Evolutionary conservation across 2,329 filamentous ascomycete species (phyloP), one percentile per base, ranked within the genome.

Genomic region (Paradendryphiella salina): DNA sequence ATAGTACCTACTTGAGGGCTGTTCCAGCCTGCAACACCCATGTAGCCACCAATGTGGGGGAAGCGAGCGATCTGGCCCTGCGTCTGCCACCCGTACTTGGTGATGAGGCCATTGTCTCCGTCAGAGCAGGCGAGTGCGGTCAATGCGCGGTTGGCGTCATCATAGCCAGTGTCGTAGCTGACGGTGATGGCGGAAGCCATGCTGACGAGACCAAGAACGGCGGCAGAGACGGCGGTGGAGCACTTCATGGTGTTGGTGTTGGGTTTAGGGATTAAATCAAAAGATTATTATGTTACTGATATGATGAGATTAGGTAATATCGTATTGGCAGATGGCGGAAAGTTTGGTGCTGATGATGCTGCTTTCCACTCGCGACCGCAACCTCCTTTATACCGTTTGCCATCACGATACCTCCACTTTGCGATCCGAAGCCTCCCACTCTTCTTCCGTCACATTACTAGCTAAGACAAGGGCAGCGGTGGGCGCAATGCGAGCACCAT

Each of bases 131-230:
- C 70, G 36, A 90, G 79, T 4, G 66, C 70, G 28, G 73, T 77
- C 46, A 92, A 70, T 36, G 81, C 77, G 50, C 84, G 80, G 52
- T 60, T 59, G 37, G 69, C 70, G 56, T 86, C 76, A 67, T 92
- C 88, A 75, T 89, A 94, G 67, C 80, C 84, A 15, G 76, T 74
- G 75, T 92, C 88, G 73, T 86, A 93, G 58, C 85, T 86, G 65
- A 91, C 87, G 39, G 67, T 63, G 59, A 70, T 69, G 47, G 70
- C 69, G n/a, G 64, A 67, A 29, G 67, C 51, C 29, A 72, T 55
- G 52, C 61, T 65, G 43, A 65, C 60, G 31, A 70, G 59, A 48
- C 61, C 58, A 39, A 70, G 59, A 50, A 55, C 60, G 34, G 62
- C 41, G 32, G 66, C 54, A 20, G 64, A 56, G 43, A 63, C 41